phyloP scores from a whole-genome alignment of 2,329 filamentous ascomycete species.

The Orbilia blumenaviensis region DNA sequence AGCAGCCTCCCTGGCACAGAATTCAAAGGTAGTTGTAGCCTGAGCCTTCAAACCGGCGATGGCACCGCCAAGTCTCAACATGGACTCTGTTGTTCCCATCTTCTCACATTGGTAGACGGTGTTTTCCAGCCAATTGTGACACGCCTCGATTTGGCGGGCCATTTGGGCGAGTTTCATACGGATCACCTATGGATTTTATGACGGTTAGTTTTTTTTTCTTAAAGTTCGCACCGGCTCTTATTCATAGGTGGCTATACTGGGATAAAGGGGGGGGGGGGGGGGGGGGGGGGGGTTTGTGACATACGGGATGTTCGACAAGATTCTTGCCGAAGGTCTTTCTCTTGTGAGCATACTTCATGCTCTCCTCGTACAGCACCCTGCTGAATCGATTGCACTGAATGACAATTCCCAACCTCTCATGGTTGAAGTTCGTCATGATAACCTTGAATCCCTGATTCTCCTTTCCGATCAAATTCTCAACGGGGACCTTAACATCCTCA shows the following conservation, averaged over 20 bases:
- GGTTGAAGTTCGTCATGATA: constrained; percentile 99
- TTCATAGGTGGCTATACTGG: not conserved
- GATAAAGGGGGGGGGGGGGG: not conserved
- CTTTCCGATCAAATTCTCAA: constrained; percentile 98
- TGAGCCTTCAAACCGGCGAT: constrained; percentile 96
- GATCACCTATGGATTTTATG: no score
- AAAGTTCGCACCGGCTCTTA: no score
- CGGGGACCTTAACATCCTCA: constrained; percentile 98
- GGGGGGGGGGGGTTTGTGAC: not conserved
- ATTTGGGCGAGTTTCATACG: constrained; percentile 97
- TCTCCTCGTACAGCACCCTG: constrained; percentile 96
- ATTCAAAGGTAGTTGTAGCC: constrained; percentile 92
- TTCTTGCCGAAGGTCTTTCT: constrained; percentile 95
- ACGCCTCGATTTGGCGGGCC: constrained; percentile 96
- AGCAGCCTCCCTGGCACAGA: constrained; percentile 92
- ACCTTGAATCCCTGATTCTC: constrained; percentile 95
- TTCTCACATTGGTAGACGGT: constrained; percentile 89
- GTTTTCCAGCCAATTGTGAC: constrained; percentile 96
- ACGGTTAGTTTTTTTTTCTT: not conserved
- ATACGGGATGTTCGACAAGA: constrained; percentile 84
- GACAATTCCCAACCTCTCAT: constrained; percentile 98
- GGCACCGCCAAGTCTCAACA: constrained; percentile 92
- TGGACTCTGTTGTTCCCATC: constrained; percentile 94
- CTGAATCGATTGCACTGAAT: constrained; percentile 96
- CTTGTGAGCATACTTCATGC: constrained; percentile 96